Base-by-base conservation (phyloP, 2,329 filamentous ascomycete genomes). In the Colletotrichum tropicicola region DNA sequence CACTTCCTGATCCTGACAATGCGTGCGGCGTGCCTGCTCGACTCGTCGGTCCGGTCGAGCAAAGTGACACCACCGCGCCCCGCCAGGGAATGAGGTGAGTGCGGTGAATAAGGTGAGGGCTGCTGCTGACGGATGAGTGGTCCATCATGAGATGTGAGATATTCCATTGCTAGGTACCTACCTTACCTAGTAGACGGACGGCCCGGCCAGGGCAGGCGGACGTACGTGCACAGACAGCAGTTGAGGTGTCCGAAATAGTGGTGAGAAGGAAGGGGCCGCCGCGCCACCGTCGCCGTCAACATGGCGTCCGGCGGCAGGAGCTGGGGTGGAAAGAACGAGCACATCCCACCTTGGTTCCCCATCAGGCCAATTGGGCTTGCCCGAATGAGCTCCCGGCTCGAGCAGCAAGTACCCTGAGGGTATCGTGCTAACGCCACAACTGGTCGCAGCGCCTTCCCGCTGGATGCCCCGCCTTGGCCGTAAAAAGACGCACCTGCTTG, bases 401-500 rank as follows among this genome's bases (percentile, higher is more conserved):
- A 45, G 30, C n/a, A n/a, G n/a, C n/a, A 15, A 35, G 32, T 41
- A 48, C 54, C 27, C 30, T 25, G 41, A 56, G 41, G 52, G 54
- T 55, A 60, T 65, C 56, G n/a, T 41, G 12, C 39, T 60, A 60
- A 65, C 56, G 59, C 59, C 59, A 58, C 45, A 25, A 45, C 15
- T 28, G 45, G 53, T 27, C 21, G 30, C 58, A 48, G 58, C 59
- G 32, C 45, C 54, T 59, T 63, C 45, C 54, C 45, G 47, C 39
- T 48, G 13, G 43, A 60, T 53, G 39, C 55, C 61, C 61, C 61
- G 56, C 61, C 61, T 48, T 44, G 48, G 58, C 61, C 28, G 61
- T 54, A 60, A 65, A 64, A 65, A 65, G 61, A 65, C 61, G 56
- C 61, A 65, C 61, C 56, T 65, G 61, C 61, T 60, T 49, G 32